Conservation (phyloP, 2,329 filamentous ascomycete genomes). For the Diaporthe capsici region DNA sequence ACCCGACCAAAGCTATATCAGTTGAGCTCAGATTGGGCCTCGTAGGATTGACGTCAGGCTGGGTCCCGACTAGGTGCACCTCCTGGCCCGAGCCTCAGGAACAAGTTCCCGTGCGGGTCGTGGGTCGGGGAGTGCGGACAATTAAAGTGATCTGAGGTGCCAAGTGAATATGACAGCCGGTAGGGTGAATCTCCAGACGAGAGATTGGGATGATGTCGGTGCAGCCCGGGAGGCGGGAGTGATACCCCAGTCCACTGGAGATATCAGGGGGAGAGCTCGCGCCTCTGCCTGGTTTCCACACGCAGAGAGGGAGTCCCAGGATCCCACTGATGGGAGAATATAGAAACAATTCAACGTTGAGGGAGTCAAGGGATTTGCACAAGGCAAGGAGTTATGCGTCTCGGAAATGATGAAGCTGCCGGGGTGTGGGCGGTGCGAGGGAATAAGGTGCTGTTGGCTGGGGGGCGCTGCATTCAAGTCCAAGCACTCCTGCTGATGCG, state of each 20-base stretch:
- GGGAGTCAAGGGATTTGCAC: constrained; percentile 36
- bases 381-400: constrained; percentile 22
- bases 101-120: constrained; percentile 30
- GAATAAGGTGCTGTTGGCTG: constrained; percentile 36
- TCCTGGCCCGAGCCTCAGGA: constrained; percentile 37
- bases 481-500: constrained; percentile 20
- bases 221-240: constrained; percentile 17
- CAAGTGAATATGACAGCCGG: constrained; percentile 1
- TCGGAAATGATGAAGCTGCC: constrained; percentile 23
- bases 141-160: constrained; percentile 10
- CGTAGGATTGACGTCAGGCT: constrained; percentile 37
- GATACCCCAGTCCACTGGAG: constrained; percentile 1
- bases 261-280: constrained; percentile 13
- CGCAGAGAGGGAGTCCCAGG: constrained; percentile 6
- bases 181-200: constrained; percentile 18
- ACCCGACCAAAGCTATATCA: background rate
- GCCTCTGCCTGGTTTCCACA: constrained; percentile 1
- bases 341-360: constrained; percentile 32
- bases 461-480: constrained; percentile 31
- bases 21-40: constrained; percentile 14
- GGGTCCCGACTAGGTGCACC: constrained; percentile 33
- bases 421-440: constrained; percentile 31
- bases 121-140: constrained; percentile 20
- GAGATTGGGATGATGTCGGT: constrained; percentile 20
- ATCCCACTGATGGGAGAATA: constrained; percentile 21